phyloP scores from a whole-genome alignment of 1,284 basidiomycete genomes.

The Tylopilus sp. region DNA sequence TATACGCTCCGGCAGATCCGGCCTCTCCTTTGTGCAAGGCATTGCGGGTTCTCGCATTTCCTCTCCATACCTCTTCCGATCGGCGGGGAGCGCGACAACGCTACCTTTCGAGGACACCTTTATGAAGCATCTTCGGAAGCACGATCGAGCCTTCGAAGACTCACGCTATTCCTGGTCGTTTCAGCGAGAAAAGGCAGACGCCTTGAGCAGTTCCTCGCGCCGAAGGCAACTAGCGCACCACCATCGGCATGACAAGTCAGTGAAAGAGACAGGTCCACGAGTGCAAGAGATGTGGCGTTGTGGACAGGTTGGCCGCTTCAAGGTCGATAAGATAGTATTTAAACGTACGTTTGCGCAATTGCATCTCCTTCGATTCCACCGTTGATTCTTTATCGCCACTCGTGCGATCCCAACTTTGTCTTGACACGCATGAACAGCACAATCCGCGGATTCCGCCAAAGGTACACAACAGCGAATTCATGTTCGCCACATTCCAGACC shows the following conservation, averaged over 20 bases:
- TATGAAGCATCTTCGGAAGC: conserved; percentile 44
- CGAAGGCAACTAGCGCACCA: conserved; percentile 17
- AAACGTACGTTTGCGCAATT: conserved; percentile 40
- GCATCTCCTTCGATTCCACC: background rate
- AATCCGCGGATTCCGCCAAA: conserved; percentile 50
- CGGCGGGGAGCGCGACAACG: conserved; percentile 50
- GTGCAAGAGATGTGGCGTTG: conserved; percentile 67
- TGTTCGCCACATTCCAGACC: conserved; percentile 53
- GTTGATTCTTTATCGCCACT: background rate
- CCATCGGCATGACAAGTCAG: conserved; percentile 24
- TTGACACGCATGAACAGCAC: conserved; percentile 14
- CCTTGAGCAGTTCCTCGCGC: conserved; percentile 16
- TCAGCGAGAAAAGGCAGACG: conserved; percentile 49
- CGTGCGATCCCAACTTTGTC: background rate
- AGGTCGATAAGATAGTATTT: conserved; percentile 49
- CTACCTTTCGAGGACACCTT: conserved; percentile 58
- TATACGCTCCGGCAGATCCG: conserved; percentile 33
- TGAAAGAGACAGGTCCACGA: conserved; percentile 43
- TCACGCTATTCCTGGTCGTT: conserved; percentile 61
- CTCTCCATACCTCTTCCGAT: conserved; percentile 24
- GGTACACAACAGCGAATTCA: conserved; percentile 64
- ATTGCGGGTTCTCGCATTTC: conserved; percentile 6
- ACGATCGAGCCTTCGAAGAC: conserved; percentile 47
- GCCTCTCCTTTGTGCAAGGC: conserved; percentile 37
- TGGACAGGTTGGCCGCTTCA: conserved; percentile 61